Conservation (phyloP, 2,329 filamentous ascomycete species). For the Periglandula ipomoeae region DNA sequence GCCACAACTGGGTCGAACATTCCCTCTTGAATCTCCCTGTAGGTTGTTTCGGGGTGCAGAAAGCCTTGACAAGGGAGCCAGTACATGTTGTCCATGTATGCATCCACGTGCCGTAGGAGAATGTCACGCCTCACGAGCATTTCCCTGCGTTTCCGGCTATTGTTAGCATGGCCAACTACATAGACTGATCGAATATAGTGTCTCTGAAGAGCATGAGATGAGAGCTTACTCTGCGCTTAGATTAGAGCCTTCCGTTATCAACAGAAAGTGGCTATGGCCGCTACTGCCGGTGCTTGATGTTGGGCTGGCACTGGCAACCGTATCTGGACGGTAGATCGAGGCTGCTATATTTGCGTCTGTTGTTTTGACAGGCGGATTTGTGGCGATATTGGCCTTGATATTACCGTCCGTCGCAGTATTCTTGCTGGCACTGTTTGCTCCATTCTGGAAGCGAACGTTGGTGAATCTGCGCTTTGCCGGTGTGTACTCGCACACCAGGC, state of each 20-base stretch:
- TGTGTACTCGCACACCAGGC: constrained; percentile 30
- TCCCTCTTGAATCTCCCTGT: constrained; percentile 26
- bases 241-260: constrained; percentile 15
- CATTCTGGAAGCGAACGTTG: constrained; percentile 19
- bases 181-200: background rate
- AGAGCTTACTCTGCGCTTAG: constrained; percentile 21
- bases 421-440: background rate
- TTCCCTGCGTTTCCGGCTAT: constrained; percentile 15
- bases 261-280: constrained; percentile 10
- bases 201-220: background rate
- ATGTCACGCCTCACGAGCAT: constrained; percentile 25
- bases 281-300: constrained; percentile 8
- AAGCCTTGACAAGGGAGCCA: constrained; percentile 30
- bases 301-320: constrained; percentile 14
- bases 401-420: background rate
- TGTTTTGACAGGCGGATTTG: background rate
- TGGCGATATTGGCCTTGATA: background rate
- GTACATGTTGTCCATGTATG: constrained; percentile 29
- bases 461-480: constrained; percentile 29
- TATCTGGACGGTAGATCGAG: constrained; percentile 8
- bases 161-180: background rate
- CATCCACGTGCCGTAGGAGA: constrained; percentile 27
- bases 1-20: constrained; percentile 25
- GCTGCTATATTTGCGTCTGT: constrained; percentile 4
- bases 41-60: constrained; percentile 25